Conservation (phyloP, 257 asterid genomes). For the Primulina tabacum region DNA sequence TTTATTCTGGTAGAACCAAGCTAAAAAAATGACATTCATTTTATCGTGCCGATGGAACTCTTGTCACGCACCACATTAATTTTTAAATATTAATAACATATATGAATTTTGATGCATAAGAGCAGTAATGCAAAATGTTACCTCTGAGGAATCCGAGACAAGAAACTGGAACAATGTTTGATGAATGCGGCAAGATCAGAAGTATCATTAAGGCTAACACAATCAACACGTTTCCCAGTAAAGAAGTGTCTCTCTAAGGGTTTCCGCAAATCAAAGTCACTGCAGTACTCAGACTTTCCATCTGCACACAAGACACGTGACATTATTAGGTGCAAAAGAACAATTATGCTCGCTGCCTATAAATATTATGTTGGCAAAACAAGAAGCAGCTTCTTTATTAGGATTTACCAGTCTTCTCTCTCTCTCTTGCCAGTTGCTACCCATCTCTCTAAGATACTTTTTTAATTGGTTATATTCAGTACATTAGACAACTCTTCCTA, state of each 20-base stretch:
- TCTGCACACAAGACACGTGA: constrained; percentile 41
- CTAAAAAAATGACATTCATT: neutral
- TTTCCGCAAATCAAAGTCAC: constrained; percentile 85
- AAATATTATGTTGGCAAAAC: constrained; percentile 6
- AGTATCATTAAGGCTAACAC: constrained; percentile 68
- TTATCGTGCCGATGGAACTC: neutral
- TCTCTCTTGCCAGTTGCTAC: neutral
- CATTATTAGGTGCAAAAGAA: constrained; percentile 17
- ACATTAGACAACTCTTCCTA: constrained; percentile 8
- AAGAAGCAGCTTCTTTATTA: constrained; percentile 14
- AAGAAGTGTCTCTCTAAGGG: constrained; percentile 79
- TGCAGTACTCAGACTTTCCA: constrained; percentile 76
- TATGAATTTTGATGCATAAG: neutral
- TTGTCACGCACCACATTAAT: neutral
- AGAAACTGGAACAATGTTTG: constrained; percentile 70
- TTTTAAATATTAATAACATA: neutral
- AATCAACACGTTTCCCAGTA: constrained; percentile 56
- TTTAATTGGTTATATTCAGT: constrained; percentile 14
- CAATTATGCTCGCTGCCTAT: neutral
- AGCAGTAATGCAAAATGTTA: constrained; percentile 16
- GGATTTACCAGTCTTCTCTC: neutral
- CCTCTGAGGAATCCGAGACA: constrained; percentile 69
- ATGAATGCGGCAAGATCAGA: constrained; percentile 57
- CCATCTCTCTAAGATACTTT: constrained; percentile 5
- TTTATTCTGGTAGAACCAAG: neutral